Conservation (phyloP, 1,284 basidiomycete genomes). For the Ustilago sp. region DNA sequence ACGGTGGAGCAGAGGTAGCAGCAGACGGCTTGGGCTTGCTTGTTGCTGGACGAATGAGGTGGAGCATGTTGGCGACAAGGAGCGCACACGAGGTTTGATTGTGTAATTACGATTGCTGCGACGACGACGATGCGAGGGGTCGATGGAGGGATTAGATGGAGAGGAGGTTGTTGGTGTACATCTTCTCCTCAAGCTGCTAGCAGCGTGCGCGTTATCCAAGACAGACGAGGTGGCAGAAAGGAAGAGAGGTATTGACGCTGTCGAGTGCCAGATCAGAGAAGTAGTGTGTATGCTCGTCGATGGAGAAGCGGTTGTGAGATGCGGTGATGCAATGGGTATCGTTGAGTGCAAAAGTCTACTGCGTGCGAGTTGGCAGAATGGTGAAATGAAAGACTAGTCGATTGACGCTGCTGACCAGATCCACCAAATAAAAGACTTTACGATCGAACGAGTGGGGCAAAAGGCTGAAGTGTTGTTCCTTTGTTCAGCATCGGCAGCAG, state of each 20-base stretch:
- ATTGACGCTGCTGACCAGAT: not conserved
- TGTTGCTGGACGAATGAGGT: conserved; percentile 33
- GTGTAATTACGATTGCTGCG: not conserved
- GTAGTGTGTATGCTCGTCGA: no score
- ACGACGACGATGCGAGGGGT: not conserved
- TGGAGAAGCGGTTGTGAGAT: no score
- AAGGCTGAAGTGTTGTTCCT: conserved; percentile 2
- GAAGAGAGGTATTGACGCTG: no score
- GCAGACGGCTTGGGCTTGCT: conserved; percentile 15
- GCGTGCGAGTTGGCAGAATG: not conserved
- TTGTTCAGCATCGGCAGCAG: not conserved
- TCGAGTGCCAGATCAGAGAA: no score
- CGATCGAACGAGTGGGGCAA: not conserved
- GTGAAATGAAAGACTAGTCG: not conserved
- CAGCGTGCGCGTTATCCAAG: not conserved
- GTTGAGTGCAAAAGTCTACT: no score
- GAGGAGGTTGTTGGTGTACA: not conserved
- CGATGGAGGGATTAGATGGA: not conserved
- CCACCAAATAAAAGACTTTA: not conserved
- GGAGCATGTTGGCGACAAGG: conserved; percentile 25
- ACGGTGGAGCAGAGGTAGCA: conserved; percentile 5
- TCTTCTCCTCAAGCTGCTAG: not conserved
- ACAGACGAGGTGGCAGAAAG: no score
- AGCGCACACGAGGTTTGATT: not conserved
- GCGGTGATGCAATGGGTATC: no score